Base-by-base conservation (phyloP, 2,329 filamentous ascomycete genomes). In the Byssoonygena ceratinophila region DNA sequence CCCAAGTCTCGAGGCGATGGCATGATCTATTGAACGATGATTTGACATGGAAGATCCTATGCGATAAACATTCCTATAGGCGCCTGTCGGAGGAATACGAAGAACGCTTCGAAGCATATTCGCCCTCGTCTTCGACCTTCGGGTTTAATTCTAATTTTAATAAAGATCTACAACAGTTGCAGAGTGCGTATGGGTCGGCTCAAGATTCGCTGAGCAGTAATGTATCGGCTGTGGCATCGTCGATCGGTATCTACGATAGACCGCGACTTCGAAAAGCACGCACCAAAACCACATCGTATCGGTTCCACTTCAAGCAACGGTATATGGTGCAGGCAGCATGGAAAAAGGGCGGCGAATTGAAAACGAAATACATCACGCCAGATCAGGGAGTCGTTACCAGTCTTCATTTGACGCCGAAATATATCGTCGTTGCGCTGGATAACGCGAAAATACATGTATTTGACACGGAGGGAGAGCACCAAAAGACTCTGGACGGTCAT, bases 371-470 rank as follows among this genome's bases (percentile, higher is more conserved):
- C 64, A 96, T 97, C 56, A 96, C 88, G 0, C 91, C 94, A 51
- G 92, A 98, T 64, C 91, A 94, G 60, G 91, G 92, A 23, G 92
- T 98, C 1, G 92, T 98, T 16, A 98, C 92, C 0, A 97, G 90
- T 64, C 71, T 98, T 52, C 91, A 98, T 67, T 72, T 98, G 51
- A 98, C 92, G 0, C 78, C 87, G 31, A 94, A 94, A 66, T 97
- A 97, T 71, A 97, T 98, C 63, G 89, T 98, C 45, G 89, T 97
- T 58, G 92, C 92, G 46, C 78, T 98, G 57, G 92, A 98, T 73
- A 98, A 97, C 69, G 91, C 92, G 34, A 94, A 94, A 74, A 98
- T 98, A 43, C 92, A 98, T 68, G 90, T 98, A 23, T 98, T 97
- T 65, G 87, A 97, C 66, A 90, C 88, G 0, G 82, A 92, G 59